These are phyloP conservation scores for Malassezia psittaci DNA, from an alignment of 1,284 basidiomycete genomes.

Conservation along the genomic window DNA sequence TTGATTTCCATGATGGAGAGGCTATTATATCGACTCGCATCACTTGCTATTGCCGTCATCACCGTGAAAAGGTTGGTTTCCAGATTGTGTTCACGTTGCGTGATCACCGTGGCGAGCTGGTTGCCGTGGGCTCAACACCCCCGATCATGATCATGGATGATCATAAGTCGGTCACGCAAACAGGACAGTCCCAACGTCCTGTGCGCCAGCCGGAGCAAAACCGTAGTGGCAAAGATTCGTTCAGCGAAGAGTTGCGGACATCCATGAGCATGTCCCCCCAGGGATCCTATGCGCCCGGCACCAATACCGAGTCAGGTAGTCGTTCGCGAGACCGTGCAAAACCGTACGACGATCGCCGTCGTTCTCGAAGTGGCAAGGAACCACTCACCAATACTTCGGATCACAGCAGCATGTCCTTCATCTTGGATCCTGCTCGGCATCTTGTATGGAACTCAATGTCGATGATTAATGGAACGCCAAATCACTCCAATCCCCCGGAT, in stretches of 20 bases:
- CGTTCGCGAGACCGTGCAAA: constrained; percentile 26
- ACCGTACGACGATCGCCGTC: constrained; percentile 30
- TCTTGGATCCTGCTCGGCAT: background rate
- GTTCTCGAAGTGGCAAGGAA: constrained; percentile 1
- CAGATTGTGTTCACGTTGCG: constrained; percentile 78
- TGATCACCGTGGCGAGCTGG: constrained; percentile 66
- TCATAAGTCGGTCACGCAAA: constrained; percentile 58
- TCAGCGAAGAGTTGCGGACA: constrained; percentile 18
- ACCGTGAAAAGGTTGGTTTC: constrained; percentile 93
- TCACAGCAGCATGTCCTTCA: constrained; percentile 4
- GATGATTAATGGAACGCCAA: background rate
- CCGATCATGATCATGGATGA: constrained; percentile 95
- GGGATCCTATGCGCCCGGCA: constrained; percentile 19
- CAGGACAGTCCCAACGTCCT: background rate
- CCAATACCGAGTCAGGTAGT: constrained; percentile 3
- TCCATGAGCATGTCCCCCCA: constrained; percentile 7
- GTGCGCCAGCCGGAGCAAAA: background rate
- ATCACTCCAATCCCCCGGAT: background rate
- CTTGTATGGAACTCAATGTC: background rate
- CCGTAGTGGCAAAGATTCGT: constrained; percentile 49
- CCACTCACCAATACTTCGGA: background rate
- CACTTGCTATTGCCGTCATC: constrained; percentile 97
- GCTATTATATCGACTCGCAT: constrained; percentile 83
- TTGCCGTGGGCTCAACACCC: constrained; percentile 72
- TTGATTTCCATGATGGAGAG: constrained; percentile 80